Evolutionary conservation across 306 rosid species (phyloP).

Genomic region (Rosa multiflora): DNA sequence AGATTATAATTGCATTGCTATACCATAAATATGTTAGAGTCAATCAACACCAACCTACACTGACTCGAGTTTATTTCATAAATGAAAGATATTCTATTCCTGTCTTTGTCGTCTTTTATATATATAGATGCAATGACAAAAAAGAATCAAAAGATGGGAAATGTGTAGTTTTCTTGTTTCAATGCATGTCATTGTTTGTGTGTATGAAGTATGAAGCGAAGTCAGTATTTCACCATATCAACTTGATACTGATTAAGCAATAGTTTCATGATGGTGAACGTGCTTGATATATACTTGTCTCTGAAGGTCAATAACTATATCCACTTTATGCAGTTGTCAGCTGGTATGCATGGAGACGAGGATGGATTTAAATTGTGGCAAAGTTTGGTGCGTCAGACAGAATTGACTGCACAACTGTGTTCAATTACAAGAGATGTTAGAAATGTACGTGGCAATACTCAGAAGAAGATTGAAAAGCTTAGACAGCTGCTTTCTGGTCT

Average conservation of each 20-base stretch:
- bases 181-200: background rate
- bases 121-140: background rate
- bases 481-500: slow-evolving; percentile 95
- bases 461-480: slow-evolving; percentile 96
- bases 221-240: slow-evolving; percentile 2
- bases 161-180: background rate
- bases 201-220: slow-evolving; percentile 2
- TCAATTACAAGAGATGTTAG: slow-evolving; percentile 88
- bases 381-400: slow-evolving; percentile 95
- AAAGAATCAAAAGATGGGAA: background rate
- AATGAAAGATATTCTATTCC: background rate
- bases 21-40: background rate
- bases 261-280: slow-evolving; percentile 18
- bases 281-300: slow-evolving; percentile 21
- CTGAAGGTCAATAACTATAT: slow-evolving; percentile 25
- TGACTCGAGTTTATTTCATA: background rate
- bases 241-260: slow-evolving; percentile 20
- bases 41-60: background rate
- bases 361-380: slow-evolving; percentile 94
- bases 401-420: slow-evolving; percentile 90
- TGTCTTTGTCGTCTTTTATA: background rate
- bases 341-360: slow-evolving; percentile 71
- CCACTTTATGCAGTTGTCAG: slow-evolving; percentile 49
- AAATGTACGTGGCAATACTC: slow-evolving; percentile 91
- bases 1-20: background rate